Evolutionary conservation across 192 early-diverging fungal species (phyloP).

Genomic region (Entomortierella parvispora): DNA sequence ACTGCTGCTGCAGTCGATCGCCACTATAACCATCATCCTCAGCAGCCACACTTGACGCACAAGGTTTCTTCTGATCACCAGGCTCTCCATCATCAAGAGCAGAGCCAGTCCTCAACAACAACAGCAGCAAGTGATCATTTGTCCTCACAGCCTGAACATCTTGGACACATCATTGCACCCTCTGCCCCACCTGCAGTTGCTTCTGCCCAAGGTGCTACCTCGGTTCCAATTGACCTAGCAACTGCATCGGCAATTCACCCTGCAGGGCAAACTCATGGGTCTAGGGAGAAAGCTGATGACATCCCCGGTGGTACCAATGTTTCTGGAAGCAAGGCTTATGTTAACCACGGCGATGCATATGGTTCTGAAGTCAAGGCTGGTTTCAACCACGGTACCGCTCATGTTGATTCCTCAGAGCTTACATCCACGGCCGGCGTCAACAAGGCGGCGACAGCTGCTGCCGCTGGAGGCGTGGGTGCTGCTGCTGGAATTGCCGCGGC

Average conservation of each 20-base stretch:
- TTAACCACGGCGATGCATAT: no score
- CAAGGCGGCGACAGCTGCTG: background rate
- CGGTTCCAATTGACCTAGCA: background rate
- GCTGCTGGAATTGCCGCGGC: background rate
- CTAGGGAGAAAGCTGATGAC: no score
- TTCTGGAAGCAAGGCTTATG: no score
- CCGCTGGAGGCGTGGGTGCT: background rate
- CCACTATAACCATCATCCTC: background rate
- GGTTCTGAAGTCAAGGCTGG: no score
- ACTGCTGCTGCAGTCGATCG: background rate
- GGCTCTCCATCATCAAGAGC: no score
- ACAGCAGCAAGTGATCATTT: background rate
- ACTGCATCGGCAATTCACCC: background rate
- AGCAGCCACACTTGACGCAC: background rate
- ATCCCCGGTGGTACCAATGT: no score
- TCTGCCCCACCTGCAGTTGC: background rate
- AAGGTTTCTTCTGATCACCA: no score
- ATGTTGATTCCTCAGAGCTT: no score
- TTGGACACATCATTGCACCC: background rate
- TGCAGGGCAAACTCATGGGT: no score
- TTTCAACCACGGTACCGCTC: no score
- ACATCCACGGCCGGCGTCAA: background rate
- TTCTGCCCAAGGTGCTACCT: background rate
- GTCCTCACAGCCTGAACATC: background rate
- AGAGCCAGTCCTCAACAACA: background rate